Percentiles rank a stretch among this genome's conserved stretches.
Conservation (phyloP, 2,329 filamentous ascomycete species). For the Xylogone sp. region DNA sequence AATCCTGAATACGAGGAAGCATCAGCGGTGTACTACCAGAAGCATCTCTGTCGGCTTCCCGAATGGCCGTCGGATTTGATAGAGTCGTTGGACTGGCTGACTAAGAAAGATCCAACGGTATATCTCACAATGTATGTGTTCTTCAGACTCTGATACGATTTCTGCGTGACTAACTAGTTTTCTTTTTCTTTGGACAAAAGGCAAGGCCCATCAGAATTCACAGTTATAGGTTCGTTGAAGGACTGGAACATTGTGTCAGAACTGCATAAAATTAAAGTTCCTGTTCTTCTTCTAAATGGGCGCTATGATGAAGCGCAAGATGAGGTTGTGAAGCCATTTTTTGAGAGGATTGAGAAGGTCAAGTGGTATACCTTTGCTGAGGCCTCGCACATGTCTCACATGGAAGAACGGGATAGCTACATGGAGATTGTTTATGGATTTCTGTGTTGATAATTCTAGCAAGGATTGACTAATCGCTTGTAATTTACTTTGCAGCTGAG, state of each 20-base stretch:
- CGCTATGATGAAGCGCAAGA: conserved; percentile 32
- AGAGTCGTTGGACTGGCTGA: conserved; percentile 14
- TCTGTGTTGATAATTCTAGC: no score
- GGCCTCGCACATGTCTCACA: conserved; percentile 26
- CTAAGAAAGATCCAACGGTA: conserved; percentile 24
- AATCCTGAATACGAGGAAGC: conserved; percentile 16
- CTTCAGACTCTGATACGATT: not conserved
- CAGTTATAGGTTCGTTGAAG: conserved; percentile 35
- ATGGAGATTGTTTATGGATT: no score
- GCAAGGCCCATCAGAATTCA: conserved; percentile 35
- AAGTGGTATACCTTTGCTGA: conserved; percentile 34
- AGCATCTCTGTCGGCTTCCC: conserved; percentile 13
- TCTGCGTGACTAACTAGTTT: conserved; percentile 1
- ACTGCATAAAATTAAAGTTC: conserved; percentile 32
- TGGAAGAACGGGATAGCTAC: conserved; percentile 32
- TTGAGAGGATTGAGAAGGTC: conserved; percentile 31
- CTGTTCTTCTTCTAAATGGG: conserved; percentile 39
- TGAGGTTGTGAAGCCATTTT: conserved; percentile 31
- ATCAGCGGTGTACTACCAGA: conserved; percentile 12
- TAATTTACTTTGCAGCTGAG: no score
- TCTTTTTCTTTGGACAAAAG: conserved; percentile 9
- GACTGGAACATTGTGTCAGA: conserved; percentile 31
- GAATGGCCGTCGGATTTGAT: conserved; percentile 15
- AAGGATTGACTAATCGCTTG: no score
- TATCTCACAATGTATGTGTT: conserved; percentile 21